Evolutionary conservation across 2,329 filamentous ascomycete species (phyloP).

Genomic region (Colletotrichum echinochloae): DNA sequence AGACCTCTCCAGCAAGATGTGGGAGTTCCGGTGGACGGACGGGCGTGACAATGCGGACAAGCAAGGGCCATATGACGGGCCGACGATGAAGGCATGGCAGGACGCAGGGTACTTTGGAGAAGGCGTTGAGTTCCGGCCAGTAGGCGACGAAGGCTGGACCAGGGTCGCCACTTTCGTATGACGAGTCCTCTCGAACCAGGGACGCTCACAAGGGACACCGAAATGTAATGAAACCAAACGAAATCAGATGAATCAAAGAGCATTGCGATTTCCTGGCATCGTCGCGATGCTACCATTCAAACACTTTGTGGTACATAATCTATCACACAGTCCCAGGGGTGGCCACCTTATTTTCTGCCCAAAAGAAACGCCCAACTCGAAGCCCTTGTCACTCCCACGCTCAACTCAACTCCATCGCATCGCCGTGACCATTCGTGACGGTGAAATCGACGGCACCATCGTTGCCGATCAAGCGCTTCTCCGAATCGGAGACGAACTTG

Average conservation of each 20-base stretch:
- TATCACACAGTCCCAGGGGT: constrained; percentile 38
- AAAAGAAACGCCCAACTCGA: constrained; percentile 39
- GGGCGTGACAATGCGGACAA: constrained; percentile 81
- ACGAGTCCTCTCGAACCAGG: background rate
- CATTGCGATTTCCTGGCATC: constrained; percentile 34
- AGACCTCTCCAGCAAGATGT: constrained; percentile 60
- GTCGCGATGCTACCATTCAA: constrained; percentile 31
- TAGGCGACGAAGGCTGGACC: constrained; percentile 68
- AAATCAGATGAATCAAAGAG: constrained; percentile 33
- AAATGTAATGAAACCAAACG: constrained; percentile 2
- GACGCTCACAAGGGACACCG: background rate
- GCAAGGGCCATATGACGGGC: constrained; percentile 88
- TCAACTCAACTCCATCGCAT: constrained; percentile 61
- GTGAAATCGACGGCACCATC: constrained; percentile 82
- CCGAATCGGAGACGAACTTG: constrained; percentile 89
- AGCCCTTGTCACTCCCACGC: constrained; percentile 16
- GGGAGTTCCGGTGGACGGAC: constrained; percentile 95
- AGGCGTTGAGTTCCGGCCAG: constrained; percentile 81
- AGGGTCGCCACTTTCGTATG: constrained; percentile 60
- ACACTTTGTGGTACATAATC: constrained; percentile 41
- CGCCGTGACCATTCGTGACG: constrained; percentile 65
- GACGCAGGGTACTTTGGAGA: constrained; percentile 93
- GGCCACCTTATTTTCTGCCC: constrained; percentile 37
- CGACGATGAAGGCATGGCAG: constrained; percentile 91
- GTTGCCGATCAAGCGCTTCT: constrained; percentile 93